These are phyloP conservation scores for Gynostemma pentaphyllum DNA, from an alignment of 306 rosid species.

Conservation along the genomic window DNA sequence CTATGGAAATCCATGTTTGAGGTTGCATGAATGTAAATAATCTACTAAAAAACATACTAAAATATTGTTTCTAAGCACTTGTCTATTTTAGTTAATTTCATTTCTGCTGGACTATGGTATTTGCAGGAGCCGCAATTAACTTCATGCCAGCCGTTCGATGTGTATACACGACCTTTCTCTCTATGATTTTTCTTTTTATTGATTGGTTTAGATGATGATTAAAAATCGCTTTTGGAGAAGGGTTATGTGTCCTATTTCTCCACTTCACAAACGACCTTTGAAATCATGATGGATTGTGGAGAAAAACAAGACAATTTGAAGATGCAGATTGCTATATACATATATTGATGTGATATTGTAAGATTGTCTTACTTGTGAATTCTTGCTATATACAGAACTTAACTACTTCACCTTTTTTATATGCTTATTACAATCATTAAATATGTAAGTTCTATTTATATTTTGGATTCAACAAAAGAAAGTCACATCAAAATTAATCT, in stretches of 20 bases:
- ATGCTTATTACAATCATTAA: too few relatives aligned
- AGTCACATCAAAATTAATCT: too few relatives aligned
- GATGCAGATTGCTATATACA: background rate
- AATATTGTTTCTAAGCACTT: background rate
- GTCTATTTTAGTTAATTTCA: background rate
- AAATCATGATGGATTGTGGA: background rate
- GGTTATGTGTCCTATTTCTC: background rate
- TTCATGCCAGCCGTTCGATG: constrained; percentile 64
- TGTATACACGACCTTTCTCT: constrained; percentile 59
- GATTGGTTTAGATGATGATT: background rate
- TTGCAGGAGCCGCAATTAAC: constrained; percentile 94
- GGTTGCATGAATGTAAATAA: background rate
- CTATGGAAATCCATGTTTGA: background rate
- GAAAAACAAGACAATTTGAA: background rate
- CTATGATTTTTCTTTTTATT: constrained; percentile 28
- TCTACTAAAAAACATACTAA: background rate
- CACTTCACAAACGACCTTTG: background rate
- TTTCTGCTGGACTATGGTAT: background rate
- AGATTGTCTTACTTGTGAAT: background rate
- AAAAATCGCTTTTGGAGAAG: background rate
- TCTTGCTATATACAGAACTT: too few relatives aligned
- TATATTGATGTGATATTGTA: background rate
- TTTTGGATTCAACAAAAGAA: too few relatives aligned
- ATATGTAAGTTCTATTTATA: too few relatives aligned
- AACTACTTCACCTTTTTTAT: too few relatives aligned